Conservation (phyloP, 2,329 filamentous ascomycete species). For the Talaromyces sp. region DNA sequence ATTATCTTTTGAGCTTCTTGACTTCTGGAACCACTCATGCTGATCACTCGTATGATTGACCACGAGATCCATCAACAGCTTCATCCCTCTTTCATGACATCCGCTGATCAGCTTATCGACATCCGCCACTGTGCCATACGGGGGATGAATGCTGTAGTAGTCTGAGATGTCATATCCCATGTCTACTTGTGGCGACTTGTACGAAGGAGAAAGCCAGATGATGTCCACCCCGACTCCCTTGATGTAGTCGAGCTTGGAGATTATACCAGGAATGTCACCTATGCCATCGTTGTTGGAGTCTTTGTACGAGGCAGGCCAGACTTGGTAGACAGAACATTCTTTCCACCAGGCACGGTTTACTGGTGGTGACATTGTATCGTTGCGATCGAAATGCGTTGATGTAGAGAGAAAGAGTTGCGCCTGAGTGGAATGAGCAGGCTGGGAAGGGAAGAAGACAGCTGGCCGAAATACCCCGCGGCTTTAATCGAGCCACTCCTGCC, state of each 20-base stretch:
- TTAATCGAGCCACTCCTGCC: neutral
- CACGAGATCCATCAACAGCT: constrained; percentile 69
- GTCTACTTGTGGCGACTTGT: constrained; percentile 52
- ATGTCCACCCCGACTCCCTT: constrained; percentile 59
- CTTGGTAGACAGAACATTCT: constrained; percentile 56
- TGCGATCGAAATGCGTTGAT: neutral
- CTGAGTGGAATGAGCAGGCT: neutral
- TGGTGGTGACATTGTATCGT: constrained; percentile 4
- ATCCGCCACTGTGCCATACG: constrained; percentile 65
- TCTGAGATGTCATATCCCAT: constrained; percentile 55
- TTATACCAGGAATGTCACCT: constrained; percentile 63
- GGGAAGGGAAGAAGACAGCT: neutral
- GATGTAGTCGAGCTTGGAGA: constrained; percentile 62
- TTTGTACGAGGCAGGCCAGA: constrained; percentile 58
- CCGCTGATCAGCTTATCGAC: constrained; percentile 60
- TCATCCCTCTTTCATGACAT: constrained; percentile 62
- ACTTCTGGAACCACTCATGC: constrained; percentile 68
- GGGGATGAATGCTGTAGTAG: constrained; percentile 62
- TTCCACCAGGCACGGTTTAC: constrained; percentile 53
- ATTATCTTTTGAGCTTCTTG: constrained; percentile 57
- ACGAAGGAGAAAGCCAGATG: constrained; percentile 54
- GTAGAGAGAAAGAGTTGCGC: neutral
- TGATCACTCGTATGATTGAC: constrained; percentile 73
- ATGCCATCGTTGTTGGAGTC: constrained; percentile 53
- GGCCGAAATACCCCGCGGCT: neutral